Base-by-base conservation (phyloP, 371 early-diverging fungal species). In the Zancudomyces culisetae region DNA sequence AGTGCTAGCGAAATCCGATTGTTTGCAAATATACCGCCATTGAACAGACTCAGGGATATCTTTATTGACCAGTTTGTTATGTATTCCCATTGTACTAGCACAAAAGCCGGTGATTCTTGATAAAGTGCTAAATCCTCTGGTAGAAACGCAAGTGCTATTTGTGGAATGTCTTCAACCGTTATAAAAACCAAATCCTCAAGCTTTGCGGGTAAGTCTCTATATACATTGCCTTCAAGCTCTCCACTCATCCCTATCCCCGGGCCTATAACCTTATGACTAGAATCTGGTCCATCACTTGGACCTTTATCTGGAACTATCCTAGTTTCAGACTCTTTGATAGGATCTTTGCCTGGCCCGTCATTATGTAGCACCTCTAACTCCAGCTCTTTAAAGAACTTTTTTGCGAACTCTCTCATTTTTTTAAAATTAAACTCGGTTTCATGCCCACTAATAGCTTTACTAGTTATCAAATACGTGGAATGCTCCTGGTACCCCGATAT, bases 1-100 rank as follows among this genome's bases (percentile, higher is more conserved):
- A 66, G 27, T 22, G 59, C 57, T 54, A 59, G 53, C 27, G 54
- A 52, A 22, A 66, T 57, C 18, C 57, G 42, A 43, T 54, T 63
- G 21, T 68, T 60, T 29, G 67, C 56, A 13, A 55, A 60, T 12
- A 52, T 23, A 2, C 56, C 55, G 19, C 68, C 68, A 30, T 66
- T 66, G 42, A 56, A 66, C 26, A 66, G 42, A 26, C 43, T 52
- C 18, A 66, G 57, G 3, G 69, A 43, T 45, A 68, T 59, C 1
- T 68, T 59, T 42, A 68, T 42, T 1, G 61, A 51, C 67, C 67
- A 66, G 49, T 57, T 63, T 10, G 67, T 69, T 3, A 42, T 51
- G 60, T 61, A 67, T 43, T 56, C 52, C 67, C 67, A 66, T 27
- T 42, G 64, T 15, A 51, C 57, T 1, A 64, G n/a, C 19, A 57